Evolutionary conservation across 2,329 filamentous ascomycete species (phyloP), one percentile per base, ranked within the genome.

Genomic region (Blastomyces silverae): DNA sequence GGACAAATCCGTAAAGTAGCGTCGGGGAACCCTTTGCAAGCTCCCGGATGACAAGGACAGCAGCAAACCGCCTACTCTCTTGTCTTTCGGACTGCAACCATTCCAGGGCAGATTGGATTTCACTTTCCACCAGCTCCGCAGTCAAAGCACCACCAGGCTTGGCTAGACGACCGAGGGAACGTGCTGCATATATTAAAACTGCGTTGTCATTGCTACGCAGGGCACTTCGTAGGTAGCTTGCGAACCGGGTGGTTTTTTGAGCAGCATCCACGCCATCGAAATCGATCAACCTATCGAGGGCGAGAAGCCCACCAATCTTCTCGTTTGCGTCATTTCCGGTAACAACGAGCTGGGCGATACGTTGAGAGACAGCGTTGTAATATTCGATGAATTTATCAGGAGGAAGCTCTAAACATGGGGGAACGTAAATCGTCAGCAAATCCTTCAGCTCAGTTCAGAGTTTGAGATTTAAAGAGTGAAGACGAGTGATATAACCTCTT

Each of bases 81-180:
- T 96, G 88, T 69, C 93, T 86, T 75, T 97, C 95, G 60, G 92
- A 92, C 74, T 97, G 93, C 65, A 99, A 85, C 90, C 92, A 97
- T 79, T 99, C 94, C 63, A 99, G 83, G 1, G 95, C 92, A 22
- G 92, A 94, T 76, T 97, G 95, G 67, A 97, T 92, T 78, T 99
- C 93, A 64, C 92, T 93, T 74, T 99, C 94, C 65, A 99, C 94
- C 64, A 99, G 82, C 77, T 97, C 93, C 8, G 93, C 95, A 56
- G 96, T 96, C 68, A 97, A 83, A 42, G 94, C 92, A 66, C 94
- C 94, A 67, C 94, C 94, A 0, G 94, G 94, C 70, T 91, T 88
- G 67, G 93, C 96, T 66, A 99, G 84, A 74, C 92, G 90, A 57
- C 94, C 94, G 37, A 99, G 83, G 3, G 93, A 92, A 69, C 89